Evolutionary conservation across 2,329 filamentous ascomycete species (phyloP).

Genomic region (Fusarium sororula): DNA sequence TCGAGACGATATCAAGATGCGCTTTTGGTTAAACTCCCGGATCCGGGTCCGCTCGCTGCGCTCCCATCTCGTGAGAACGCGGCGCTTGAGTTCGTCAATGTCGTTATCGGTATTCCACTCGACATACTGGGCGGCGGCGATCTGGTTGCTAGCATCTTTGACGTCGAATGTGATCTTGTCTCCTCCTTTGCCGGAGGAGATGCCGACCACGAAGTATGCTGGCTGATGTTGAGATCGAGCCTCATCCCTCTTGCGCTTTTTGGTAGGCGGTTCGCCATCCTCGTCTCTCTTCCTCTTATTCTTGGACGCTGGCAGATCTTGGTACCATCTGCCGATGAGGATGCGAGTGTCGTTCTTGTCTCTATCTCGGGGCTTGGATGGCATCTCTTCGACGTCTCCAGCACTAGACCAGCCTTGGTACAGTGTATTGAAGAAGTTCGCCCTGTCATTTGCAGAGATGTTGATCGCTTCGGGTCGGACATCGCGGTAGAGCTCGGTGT

Average conservation of each 20-base stretch:
- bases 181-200: not conserved
- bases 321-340: not conserved
- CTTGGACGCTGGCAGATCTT: not conserved
- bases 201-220: not conserved
- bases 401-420: fast-evolving
- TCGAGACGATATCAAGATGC: not conserved
- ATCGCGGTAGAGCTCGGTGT: fast-evolving
- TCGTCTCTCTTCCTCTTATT: not conserved
- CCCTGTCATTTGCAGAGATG: fast-evolving
- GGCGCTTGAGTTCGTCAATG: not conserved
- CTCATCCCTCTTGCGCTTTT: not conserved
- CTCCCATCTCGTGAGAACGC: not conserved
- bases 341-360: fast-evolving
- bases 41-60: not conserved
- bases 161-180: fast-evolving
- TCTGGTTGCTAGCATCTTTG: not conserved
- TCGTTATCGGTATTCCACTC: not conserved
- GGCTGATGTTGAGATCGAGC: not conserved
- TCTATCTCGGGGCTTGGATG: not conserved
- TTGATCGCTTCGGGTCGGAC: fast-evolving
- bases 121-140: not conserved
- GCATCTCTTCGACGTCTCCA: fast-evolving
- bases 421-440: fast-evolving
- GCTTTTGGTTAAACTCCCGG: not conserved
- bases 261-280: not conserved